Conservation (phyloP, 352 stramenopile species). For the Phytophthora syringae region DNA sequence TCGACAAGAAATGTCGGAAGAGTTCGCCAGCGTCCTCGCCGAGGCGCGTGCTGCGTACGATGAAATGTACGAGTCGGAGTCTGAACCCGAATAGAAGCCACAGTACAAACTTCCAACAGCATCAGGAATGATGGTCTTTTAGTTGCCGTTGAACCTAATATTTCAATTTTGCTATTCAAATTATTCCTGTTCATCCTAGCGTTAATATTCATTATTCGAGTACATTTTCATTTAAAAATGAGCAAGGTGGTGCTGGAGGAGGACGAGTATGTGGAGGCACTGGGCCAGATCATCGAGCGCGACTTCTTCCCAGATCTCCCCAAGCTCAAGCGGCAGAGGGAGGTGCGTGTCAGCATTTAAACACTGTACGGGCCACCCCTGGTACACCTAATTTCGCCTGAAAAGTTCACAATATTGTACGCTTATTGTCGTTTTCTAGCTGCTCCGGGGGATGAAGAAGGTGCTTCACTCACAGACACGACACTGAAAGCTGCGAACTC, state of each 20-base stretch:
- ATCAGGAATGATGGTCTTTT: conserved; percentile 1
- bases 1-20: conserved; percentile 35
- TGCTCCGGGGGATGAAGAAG: conserved; percentile 33
- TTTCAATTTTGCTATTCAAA: no score
- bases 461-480: conserved; percentile 31
- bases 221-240: conserved; percentile 17
- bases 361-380: neutral
- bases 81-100: neutral
- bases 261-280: conserved; percentile 75
- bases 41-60: conserved; percentile 47
- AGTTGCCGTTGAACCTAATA: neutral
- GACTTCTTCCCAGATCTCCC: conserved; percentile 87
- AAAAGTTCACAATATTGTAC: no score
- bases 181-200: no score
- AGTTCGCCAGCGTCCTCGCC: conserved; percentile 48
- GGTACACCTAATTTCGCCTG: no score
- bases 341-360: conserved; percentile 31
- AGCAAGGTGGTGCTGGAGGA: conserved; percentile 76
- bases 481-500: conserved; percentile 19
- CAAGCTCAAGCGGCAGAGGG: conserved; percentile 58
- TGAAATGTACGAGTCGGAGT: conserved; percentile 33
- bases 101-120: neutral
- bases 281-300: conserved; percentile 86
- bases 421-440: conserved; percentile 18
- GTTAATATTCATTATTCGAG: conserved; percentile 1